Evolutionary conservation across 2,329 filamentous ascomycete species (phyloP).

Genomic region (Dactylella cylindrospora): DNA sequence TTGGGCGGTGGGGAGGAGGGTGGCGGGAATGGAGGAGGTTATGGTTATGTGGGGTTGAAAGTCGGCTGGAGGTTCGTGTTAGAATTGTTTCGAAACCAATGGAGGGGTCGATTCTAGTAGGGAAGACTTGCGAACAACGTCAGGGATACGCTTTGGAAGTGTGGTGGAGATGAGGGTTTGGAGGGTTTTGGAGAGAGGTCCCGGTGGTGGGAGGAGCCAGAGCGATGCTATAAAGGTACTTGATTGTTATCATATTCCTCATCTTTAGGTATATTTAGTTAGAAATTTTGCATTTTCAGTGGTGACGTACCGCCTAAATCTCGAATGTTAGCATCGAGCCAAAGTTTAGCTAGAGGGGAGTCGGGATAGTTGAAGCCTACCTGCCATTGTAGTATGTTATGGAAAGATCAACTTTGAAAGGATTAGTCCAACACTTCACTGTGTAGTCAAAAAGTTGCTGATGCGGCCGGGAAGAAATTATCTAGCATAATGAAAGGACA

Average conservation of each 20-base stretch:
- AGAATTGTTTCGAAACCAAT: not conserved
- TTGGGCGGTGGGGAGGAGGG: slow-evolving; percentile 24
- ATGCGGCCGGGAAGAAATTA: no score
- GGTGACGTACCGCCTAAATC: slow-evolving; percentile 26
- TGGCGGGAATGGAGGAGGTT: slow-evolving; percentile 41
- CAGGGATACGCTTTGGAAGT: slow-evolving; percentile 44
- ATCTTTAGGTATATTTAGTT: not conserved
- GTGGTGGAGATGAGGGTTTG: slow-evolving; percentile 44
- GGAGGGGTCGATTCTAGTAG: not conserved
- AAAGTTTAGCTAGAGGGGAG: not conserved
- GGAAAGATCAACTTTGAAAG: no score
- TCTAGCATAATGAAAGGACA: no score
- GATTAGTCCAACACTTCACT: no score
- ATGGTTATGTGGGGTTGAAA: slow-evolving; percentile 48
- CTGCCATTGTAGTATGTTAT: not conserved
- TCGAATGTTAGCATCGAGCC: not conserved
- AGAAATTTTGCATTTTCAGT: not conserved
- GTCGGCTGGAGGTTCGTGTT: slow-evolving; percentile 32
- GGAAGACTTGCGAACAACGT: slow-evolving; percentile 23
- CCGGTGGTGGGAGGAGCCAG: slow-evolving; percentile 45
- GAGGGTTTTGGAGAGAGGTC: slow-evolving; percentile 21
- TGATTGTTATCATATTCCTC: not conserved
- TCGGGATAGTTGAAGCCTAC: not conserved
- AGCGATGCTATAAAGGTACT: slow-evolving; percentile 42
- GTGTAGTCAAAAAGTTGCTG: no score